Base-by-base conservation (phyloP, 306 rosid species). In the Citrullus mucosospermus region DNA sequence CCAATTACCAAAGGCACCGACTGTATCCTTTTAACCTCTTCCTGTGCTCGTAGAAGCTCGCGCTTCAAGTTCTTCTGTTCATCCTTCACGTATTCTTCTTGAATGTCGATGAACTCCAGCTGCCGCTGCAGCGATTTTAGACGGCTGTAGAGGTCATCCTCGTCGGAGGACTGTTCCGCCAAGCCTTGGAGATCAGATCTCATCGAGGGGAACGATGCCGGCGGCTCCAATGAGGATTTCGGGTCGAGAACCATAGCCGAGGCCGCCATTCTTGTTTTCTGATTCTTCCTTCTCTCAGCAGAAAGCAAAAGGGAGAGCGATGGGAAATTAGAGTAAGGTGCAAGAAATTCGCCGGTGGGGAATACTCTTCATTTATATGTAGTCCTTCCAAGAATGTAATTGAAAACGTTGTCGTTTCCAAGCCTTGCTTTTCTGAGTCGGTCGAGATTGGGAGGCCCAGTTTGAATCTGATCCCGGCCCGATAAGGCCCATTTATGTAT, bases 1-100 rank as follows among this genome's bases (percentile, higher is more conserved):
- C 99, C 99, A 2, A 96, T 96, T 2, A 96, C 99, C 3, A 96
- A 89, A 0, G 99, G 99, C 81, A 96, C 99, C 34, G 99, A 96
- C 71, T 96, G 99, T 80, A 96, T 92, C 92, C 99, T 80, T 82
- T 96, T 96, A 14, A 96, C 98, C 85, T 96, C 99, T 41, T 96
- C 99, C 81, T 96, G 98, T 1, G 98, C 97, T 9, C 99, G 96
- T 5, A 92, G 96, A 28, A 87, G 91, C 88, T 96, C 99, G 36
- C 99, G 98, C 89, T 92, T 96, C 63, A 96, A 87, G 38, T 96
- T 96, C 93, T 92, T 96, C 85, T 86, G 97, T 75, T 92, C 99
- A 55, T 96, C 99, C 73, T 96, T 92, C 3, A 91, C 96, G 78
- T 96, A 92, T 75, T 96, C 99, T 67, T 92, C 98, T 80, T 96